phyloP scores from a whole-genome alignment of 2,329 filamentous ascomycete species.

The Trichocomaceae sp. region DNA sequence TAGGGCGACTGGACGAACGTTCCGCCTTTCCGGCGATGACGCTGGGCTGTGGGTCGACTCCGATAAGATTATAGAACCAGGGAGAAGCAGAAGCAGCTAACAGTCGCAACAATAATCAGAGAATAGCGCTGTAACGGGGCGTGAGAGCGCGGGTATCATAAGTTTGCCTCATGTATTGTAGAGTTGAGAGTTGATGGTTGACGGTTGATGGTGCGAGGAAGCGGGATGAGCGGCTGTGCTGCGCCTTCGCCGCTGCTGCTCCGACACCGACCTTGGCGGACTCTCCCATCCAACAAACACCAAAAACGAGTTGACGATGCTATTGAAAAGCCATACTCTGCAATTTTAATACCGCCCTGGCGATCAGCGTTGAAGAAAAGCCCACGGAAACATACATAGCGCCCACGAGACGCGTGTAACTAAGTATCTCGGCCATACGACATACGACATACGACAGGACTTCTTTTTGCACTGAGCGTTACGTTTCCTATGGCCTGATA shows the following conservation, averaged over 20 bases:
- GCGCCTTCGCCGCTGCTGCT: neutral
- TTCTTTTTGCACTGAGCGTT: no score
- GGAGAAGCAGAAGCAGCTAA: constrained; percentile 1
- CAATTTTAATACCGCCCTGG: neutral
- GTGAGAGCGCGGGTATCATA: neutral
- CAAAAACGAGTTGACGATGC: neutral
- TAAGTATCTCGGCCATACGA: neutral
- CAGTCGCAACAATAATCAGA: neutral
- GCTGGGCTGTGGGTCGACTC: neutral
- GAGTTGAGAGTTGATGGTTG: no score
- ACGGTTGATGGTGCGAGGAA: neutral
- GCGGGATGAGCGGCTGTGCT: neutral
- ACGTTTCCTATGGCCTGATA: neutral
- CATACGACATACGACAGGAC: neutral
- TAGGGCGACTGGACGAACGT: no score
- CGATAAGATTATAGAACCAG: neutral
- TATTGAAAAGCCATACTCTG: neutral
- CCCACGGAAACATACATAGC: neutral
- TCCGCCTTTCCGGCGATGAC: neutral
- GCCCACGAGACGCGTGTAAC: neutral
- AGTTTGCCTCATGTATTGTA: neutral
- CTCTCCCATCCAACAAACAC: neutral
- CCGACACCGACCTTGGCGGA: neutral
- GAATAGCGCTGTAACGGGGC: neutral
- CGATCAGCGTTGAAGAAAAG: neutral